Conservation (phyloP, 208 protist genomes). For the Leishmania amazonensis region DNA sequence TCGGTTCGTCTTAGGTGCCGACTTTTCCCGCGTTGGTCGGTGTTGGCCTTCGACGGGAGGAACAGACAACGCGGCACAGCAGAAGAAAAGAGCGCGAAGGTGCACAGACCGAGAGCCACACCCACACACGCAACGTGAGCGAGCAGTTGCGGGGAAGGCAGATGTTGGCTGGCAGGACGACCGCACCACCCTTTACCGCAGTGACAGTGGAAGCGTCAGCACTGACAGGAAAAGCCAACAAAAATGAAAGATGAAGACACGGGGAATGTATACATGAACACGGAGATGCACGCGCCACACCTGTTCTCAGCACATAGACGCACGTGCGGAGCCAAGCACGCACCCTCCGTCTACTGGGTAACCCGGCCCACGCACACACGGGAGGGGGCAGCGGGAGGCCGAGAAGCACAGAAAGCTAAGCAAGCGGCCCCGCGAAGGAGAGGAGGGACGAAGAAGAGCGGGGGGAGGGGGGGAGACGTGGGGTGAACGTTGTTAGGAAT, state of each 20-base stretch:
- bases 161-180: neutral
- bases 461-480: too few species aligned
- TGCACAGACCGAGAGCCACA: neutral
- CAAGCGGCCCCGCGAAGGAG: neutral
- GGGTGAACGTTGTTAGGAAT: too few species aligned
- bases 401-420: neutral
- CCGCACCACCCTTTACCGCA: neutral
- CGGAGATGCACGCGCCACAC: neutral
- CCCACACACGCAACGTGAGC: too few species aligned
- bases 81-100: too few species aligned
- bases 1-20: too few species aligned
- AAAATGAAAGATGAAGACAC: neutral
- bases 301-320: neutral
- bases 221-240: neutral
- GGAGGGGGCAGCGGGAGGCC: neutral
- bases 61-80: too few species aligned
- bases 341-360: neutral
- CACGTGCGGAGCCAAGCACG: neutral
- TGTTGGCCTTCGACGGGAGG: too few species aligned
- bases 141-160: neutral
- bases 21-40: too few species aligned
- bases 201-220: too few species aligned
- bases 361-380: neutral
- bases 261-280: neutral
- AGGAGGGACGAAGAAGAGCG: too few species aligned